These are phyloP conservation scores for Ustilago xerochloae DNA, from an alignment of 1,284 basidiomycete genomes.

Conservation along the genomic window DNA sequence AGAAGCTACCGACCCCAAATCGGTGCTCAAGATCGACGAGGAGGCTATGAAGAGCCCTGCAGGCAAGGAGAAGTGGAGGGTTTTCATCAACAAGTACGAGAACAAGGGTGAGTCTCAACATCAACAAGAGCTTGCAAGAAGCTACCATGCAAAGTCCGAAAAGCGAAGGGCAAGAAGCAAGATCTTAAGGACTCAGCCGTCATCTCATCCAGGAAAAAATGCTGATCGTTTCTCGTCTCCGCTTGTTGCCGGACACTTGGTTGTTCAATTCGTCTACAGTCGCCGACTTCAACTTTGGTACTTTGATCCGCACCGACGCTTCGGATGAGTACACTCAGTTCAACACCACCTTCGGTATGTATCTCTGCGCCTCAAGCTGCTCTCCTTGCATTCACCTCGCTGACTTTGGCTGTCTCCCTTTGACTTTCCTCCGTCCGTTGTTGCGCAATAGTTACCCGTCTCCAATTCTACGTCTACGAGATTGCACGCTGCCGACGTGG, in stretches of 20 bases:
- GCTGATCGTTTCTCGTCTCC: too few relatives aligned
- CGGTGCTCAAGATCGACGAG: slow-evolving; percentile 82
- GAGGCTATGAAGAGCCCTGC: slow-evolving; percentile 90
- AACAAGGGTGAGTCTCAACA: slow-evolving; percentile 68
- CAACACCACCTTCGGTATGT: slow-evolving; percentile 92
- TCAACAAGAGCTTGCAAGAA: too few relatives aligned
- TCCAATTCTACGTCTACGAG: slow-evolving; percentile 92
- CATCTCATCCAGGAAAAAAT: too few relatives aligned
- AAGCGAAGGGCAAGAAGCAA: too few relatives aligned
- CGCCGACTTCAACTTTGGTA: slow-evolving; percentile 97
- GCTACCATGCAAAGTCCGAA: background rate
- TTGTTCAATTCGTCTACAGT: slow-evolving; percentile 67
- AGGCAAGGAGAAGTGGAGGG: slow-evolving; percentile 92
- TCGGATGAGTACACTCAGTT: slow-evolving; percentile 86
- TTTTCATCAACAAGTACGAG: slow-evolving; percentile 83
- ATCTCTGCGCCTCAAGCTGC: background rate
- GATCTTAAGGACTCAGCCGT: too few relatives aligned
- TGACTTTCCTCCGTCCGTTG: background rate
- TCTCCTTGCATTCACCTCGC: slow-evolving; percentile 13
- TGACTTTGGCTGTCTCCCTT: background rate
- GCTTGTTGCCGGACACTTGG: background rate
- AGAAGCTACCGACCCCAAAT: slow-evolving; percentile 74
- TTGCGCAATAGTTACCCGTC: slow-evolving; percentile 66
- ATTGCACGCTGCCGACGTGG: slow-evolving; percentile 92
- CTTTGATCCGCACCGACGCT: slow-evolving; percentile 85